Evolutionary conservation across 1,139 yeast species (phyloP).

Genomic region (Suhomyces yuchorum): DNA sequence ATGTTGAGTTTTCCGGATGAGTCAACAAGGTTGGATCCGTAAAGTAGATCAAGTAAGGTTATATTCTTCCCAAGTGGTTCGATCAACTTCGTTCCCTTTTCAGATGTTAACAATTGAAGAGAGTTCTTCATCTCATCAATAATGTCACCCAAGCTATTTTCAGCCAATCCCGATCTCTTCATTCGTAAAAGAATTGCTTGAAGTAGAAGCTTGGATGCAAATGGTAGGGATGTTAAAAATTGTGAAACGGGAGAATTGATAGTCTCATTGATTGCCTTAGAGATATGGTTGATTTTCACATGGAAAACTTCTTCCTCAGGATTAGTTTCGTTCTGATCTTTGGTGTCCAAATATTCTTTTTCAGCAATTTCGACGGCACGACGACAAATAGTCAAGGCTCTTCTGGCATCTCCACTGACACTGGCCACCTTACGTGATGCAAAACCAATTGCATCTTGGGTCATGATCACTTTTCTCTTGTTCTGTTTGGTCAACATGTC

Average conservation of each 20-base stretch:
- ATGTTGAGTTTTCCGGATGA: conserved; percentile 24
- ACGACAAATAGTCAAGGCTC: conserved; percentile 86
- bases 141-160: conserved; percentile 71
- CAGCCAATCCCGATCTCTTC: conserved; percentile 71
- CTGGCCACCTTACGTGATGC: conserved; percentile 94
- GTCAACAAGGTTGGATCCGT: conserved; percentile 24
- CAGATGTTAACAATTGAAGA: conserved; percentile 31
- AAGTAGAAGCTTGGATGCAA: conserved; percentile 70
- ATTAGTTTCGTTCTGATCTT: conserved; percentile 19
- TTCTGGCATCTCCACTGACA: conserved; percentile 95
- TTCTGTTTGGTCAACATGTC: conserved; percentile 51
- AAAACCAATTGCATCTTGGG: conserved; percentile 81
- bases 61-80: conserved; percentile 19
- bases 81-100: conserved; percentile 21
- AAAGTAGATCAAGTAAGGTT: conserved; percentile 31
- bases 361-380: conserved; percentile 92
- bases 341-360: conserved; percentile 39
- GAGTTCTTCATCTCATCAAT: conserved; percentile 69
- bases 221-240: conserved; percentile 62
- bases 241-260: conserved; percentile 70
- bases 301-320: conserved; percentile 37
- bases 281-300: conserved; percentile 20
- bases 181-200: conserved; percentile 66
- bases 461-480: conserved; percentile 47
- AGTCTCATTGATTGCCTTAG: conserved; percentile 74